Percentiles rank a stretch among this genome's conserved stretches.
phyloP scores from a whole-genome alignment of 371 early-diverging fungal species.

The Mucor piriformis region DNA sequence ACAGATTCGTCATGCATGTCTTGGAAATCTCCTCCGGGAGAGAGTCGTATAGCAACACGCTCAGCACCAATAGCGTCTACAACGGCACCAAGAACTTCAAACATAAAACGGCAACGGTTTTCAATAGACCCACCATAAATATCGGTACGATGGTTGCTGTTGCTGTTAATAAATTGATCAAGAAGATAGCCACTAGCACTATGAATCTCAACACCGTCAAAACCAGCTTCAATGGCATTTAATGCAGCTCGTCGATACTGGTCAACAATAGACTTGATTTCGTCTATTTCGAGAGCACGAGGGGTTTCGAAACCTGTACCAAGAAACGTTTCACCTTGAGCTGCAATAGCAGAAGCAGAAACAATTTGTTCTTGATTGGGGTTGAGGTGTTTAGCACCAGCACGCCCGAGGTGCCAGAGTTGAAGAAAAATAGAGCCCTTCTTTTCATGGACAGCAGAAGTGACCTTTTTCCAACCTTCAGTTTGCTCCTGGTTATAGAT shows the following conservation, averaged over 20 bases:
- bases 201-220: constrained; percentile 71
- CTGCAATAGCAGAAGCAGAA: constrained; percentile 9
- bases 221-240: constrained; percentile 55
- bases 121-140: constrained; percentile 58
- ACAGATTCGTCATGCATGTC: constrained; percentile 16
- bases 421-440: constrained; percentile 56
- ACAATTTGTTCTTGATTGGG: constrained; percentile 6
- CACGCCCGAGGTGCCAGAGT: constrained; percentile 48
- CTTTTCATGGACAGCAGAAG: constrained; percentile 56
- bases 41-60: constrained; percentile 21
- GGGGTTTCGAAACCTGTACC: constrained; percentile 6
- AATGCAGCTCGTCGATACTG: constrained; percentile 60
- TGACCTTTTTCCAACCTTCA: constrained; percentile 50
- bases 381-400: background rate
- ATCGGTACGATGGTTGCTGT: constrained; percentile 38
- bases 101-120: constrained; percentile 53
- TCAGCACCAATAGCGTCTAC: constrained; percentile 25
- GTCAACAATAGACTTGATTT: constrained; percentile 48
- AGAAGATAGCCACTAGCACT: constrained; percentile 66
- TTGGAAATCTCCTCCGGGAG: constrained; percentile 9
- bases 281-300: constrained; percentile 25
- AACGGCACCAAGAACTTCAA: constrained; percentile 50
- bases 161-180: constrained; percentile 49
- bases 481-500: constrained; percentile 48
- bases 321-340: background rate